phyloP scores from a whole-genome alignment of 352 stramenopile species.

The Blastocystis sp. region DNA sequence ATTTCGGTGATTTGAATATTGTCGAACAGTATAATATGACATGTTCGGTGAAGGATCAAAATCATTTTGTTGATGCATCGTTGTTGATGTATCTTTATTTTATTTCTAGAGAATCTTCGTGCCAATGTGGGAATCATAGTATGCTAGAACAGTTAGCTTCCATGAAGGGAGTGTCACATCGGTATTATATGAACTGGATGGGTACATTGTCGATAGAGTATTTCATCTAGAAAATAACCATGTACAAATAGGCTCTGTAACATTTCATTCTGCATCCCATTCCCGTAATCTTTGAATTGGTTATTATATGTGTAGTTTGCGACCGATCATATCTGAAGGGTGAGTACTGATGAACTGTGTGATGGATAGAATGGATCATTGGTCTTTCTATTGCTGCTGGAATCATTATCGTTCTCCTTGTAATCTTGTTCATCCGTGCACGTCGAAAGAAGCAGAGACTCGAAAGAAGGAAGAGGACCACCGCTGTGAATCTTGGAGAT shows the following conservation, averaged over 20 bases:
- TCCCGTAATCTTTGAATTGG: not conserved
- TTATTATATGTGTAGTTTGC: conserved; percentile 14
- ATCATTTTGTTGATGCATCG: not conserved
- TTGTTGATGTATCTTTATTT: not conserved
- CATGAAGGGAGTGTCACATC: not conserved
- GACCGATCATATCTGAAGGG: not conserved
- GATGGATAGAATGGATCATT: not conserved
- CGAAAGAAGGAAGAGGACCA: not conserved
- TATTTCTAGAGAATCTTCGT: not conserved
- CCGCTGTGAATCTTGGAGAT: not conserved
- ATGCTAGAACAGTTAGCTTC: not conserved
- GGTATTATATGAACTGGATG: not conserved
- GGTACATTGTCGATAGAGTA: not conserved
- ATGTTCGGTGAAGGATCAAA: not conserved
- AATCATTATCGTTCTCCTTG: not conserved
- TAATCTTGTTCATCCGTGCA: not conserved
- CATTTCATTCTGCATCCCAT: not conserved
- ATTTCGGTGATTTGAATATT: not conserved
- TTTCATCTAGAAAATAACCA: not conserved
- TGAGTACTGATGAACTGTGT: not conserved
- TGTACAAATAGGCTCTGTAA: not conserved
- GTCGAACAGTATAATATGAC: not conserved
- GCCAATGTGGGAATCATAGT: not conserved
- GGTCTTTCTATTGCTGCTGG: not conserved
- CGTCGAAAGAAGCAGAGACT: not conserved